Conservation (phyloP, 208 protist genomes). For the Polymyxa betae region DNA sequence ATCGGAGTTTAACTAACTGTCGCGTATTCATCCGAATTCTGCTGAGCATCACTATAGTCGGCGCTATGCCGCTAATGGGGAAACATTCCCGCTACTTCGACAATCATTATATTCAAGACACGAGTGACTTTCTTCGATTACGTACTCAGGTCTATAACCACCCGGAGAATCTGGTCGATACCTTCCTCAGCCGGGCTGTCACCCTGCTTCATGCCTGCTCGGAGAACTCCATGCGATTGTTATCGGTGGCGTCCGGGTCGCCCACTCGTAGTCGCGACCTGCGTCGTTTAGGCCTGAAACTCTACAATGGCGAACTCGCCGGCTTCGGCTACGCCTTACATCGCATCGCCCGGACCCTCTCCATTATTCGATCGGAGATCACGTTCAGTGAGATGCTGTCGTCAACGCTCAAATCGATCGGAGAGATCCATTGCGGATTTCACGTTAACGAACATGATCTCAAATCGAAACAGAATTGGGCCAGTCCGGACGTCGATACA, state of each 20-base stretch:
- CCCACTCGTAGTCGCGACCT: neutral
- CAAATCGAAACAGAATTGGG: neutral
- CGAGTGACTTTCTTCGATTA: neutral
- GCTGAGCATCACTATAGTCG: too few relatives aligned
- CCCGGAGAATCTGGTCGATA: neutral
- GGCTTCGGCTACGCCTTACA: neutral
- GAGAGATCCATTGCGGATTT: neutral
- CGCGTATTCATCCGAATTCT: too few relatives aligned
- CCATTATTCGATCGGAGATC: too few relatives aligned
- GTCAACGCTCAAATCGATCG: neutral
- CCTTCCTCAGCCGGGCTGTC: neutral
- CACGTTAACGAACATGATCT: neutral
- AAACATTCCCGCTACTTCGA: too few relatives aligned
- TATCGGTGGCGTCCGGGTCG: neutral
- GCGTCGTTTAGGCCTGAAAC: neutral
- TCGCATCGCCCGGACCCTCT: neutral
- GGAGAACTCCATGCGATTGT: too few relatives aligned
- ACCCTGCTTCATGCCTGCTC: too few relatives aligned
- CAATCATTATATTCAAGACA: neutral
- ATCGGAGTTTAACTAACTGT: too few relatives aligned
- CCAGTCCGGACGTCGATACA: neutral
- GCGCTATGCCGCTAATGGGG: too few relatives aligned
- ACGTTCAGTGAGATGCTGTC: too few relatives aligned
- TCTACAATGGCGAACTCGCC: neutral
- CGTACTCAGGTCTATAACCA: neutral